Evolutionary conservation across 2,329 filamentous ascomycete genomes (phyloP), one percentile per base, ranked within the genome.

Genomic region (Aureobasidium subglaciale): DNA sequence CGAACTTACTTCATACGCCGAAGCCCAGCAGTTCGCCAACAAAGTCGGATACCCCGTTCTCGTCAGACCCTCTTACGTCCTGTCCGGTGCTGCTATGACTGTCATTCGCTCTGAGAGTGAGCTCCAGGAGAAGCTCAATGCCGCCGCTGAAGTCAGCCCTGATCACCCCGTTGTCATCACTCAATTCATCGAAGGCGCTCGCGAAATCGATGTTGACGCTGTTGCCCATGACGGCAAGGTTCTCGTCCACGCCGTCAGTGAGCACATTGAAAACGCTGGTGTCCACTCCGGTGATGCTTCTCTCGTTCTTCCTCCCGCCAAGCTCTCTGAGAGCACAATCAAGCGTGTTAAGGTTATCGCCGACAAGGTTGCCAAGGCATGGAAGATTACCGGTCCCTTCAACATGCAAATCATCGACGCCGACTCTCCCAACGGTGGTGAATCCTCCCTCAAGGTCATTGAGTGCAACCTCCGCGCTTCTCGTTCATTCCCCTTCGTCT

Each of bases 321-420:
- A 82, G 69, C 83, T 97, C 22, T 88, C 95, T 61, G 78, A 86
- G 63, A 75, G 73, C 57, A 87, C 86, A 62, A 87, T 96, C 81
- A 83, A 82, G 62, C 89, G 93, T 59, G 83, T 96, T 68, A 97
- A 96, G 83, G 89, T 89, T 64, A 97, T 99, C 64, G 92, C 93
- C 15, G 75, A 91, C 73, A 97, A 96, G 82, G 91, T 99, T 52
- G 93, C 93, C 62, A 88, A 93, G 75, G 93, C 93, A 45, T 96
- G 92, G 90, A 90, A 82, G 68, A 97, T 97, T 71, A 97, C 90
- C 18, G 93, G 93, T 55, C 93, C 93, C 58, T 99, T 97, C 84
- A 99, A 99, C 81, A 97, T 99, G 92, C 93, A 99, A 71, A 95
- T 99, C 74, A 97, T 99, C 81, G 95, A 95, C 78, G 90, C 88